Conservation (phyloP, 176 grass and related monocot species). For the Ensete ventricosum region DNA sequence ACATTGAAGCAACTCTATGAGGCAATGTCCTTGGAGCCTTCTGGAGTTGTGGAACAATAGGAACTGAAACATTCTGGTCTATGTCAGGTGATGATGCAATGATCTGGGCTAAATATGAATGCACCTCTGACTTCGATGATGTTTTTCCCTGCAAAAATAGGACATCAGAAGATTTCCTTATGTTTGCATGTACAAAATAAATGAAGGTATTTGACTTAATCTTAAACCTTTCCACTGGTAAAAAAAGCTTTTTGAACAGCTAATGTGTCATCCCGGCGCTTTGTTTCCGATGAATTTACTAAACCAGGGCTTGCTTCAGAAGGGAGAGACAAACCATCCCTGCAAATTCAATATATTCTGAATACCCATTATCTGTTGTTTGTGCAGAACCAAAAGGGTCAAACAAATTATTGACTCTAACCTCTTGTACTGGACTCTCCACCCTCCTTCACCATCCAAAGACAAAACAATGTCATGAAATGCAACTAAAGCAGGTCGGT, state of each 20-base stretch:
- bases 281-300: conserved; percentile 43
- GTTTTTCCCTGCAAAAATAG: conserved; percentile 46
- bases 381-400: conserved; percentile 12
- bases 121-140: conserved; percentile 48
- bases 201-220: conserved; percentile 7
- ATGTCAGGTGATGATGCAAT: conserved; percentile 54
- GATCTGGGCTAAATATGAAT: conserved; percentile 52
- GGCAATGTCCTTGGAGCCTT: conserved; percentile 47
- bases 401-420: conserved; percentile 24
- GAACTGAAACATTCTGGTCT: conserved; percentile 25
- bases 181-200: conserved; percentile 1
- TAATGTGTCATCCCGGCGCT: conserved; percentile 68
- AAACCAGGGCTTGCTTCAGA: conserved; percentile 42
- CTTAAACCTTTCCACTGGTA: conserved; percentile 49
- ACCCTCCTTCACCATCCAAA: conserved; percentile 91
- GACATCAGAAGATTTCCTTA: background rate
- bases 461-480: conserved; percentile 99
- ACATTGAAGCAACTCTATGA: conserved; percentile 75
- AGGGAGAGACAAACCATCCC: conserved; percentile 56
- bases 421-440: conserved; percentile 88
- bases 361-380: conserved; percentile 9
- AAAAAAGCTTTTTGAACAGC: conserved; percentile 91
- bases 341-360: conserved; percentile 25
- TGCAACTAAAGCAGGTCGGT: conserved; percentile 91
- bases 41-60: conserved; percentile 47